These are phyloP conservation scores for Penicillium sp. DNA, from an alignment of 2,329 filamentous ascomycete species.

Conservation along the genomic window DNA sequence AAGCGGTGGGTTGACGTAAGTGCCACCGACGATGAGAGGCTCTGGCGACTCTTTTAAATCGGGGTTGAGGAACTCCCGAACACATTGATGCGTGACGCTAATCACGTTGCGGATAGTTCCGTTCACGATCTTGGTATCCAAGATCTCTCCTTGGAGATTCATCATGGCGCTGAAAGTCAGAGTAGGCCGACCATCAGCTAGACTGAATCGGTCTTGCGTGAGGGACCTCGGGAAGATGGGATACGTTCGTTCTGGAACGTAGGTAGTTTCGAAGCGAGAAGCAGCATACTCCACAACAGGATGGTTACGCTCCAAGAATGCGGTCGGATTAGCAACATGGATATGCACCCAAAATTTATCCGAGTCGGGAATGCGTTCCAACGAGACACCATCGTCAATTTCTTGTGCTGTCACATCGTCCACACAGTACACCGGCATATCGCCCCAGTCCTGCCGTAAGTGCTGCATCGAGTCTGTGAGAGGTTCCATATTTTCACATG, in stretches of 20 bases:
- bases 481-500: conserved; percentile 25
- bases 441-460: conserved; percentile 57
- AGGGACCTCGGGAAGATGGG: conserved; percentile 56
- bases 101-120: conserved; percentile 56
- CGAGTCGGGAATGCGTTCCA: conserved; percentile 50
- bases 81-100: conserved; percentile 49
- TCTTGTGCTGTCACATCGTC: conserved; percentile 55
- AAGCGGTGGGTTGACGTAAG: conserved; percentile 18
- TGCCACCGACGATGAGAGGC: conserved; percentile 33
- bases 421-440: conserved; percentile 59
- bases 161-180: conserved; percentile 61
- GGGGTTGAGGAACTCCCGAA: conserved; percentile 40
- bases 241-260: conserved; percentile 53
- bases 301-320: conserved; percentile 55
- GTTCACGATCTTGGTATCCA: conserved; percentile 54
- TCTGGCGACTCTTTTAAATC: conserved; percentile 14
- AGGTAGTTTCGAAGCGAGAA: conserved; percentile 55
- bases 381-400: conserved; percentile 62
- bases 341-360: conserved; percentile 58
- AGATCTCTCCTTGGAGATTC: conserved; percentile 50
- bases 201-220: conserved; percentile 53
- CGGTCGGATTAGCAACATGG: conserved; percentile 63
- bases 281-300: conserved; percentile 55
- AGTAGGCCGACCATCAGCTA: conserved; percentile 53
- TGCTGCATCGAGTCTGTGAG: conserved; percentile 56